phyloP scores from a whole-genome alignment of 2,329 filamentous ascomycete genomes.

The Nigrospora sphaerica region DNA sequence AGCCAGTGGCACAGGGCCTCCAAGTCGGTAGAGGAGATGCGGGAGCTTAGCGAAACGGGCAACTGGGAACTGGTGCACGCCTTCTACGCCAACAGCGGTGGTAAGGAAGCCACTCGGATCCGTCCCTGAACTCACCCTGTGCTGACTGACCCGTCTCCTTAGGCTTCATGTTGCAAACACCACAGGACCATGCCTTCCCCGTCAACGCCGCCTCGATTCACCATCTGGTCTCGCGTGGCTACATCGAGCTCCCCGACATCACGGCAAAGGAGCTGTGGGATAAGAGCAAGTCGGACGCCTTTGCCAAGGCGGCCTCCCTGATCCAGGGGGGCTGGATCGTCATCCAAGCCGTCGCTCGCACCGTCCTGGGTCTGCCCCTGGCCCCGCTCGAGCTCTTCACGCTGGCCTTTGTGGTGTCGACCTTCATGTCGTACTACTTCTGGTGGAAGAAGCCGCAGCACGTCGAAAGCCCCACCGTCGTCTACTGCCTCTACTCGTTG shows the following conservation, averaged over 20 bases:
- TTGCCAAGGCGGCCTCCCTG: constrained; percentile 4
- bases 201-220: constrained; percentile 5
- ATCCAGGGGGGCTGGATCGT: constrained; percentile 3
- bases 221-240: constrained; percentile 4
- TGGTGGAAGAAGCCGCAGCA: constrained; percentile 9
- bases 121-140: neutral
- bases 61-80: too few relatives aligned
- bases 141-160: too few relatives aligned
- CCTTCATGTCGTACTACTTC: constrained; percentile 6
- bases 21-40: neutral
- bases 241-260: neutral
- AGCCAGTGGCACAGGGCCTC: neutral
- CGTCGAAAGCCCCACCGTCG: constrained; percentile 1
- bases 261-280: constrained; percentile 3
- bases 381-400: constrained; percentile 8
- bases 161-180: neutral
- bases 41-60: neutral
- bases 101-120: too few relatives aligned
- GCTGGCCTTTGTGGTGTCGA: constrained; percentile 7
- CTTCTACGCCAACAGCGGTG: too few relatives aligned
- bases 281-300: constrained; percentile 2
- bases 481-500: neutral
- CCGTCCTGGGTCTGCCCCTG: constrained; percentile 1
- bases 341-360: neutral
- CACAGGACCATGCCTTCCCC: constrained; percentile 5